A percentile compares a stretch with the other conserved stretches of the same genome.
Conservation (phyloP, 768 basidiomycete genomes). For the Leucosporidium scottii region DNA sequence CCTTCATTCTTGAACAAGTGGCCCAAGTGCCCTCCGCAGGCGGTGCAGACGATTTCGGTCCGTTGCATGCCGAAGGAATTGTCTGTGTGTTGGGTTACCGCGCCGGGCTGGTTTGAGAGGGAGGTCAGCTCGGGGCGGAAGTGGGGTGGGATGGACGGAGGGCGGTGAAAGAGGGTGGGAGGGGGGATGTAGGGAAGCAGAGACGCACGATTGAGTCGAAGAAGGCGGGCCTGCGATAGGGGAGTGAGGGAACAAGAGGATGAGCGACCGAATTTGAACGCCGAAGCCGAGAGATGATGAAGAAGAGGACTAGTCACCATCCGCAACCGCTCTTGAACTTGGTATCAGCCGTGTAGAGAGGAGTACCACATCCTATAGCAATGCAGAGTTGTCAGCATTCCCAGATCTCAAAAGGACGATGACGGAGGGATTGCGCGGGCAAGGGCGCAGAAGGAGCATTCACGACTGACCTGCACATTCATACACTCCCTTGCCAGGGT, state of each 20-base stretch:
- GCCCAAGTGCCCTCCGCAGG: slow-evolving; percentile 35
- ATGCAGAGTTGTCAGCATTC: slow-evolving; percentile 32
- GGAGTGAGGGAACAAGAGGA: not conserved
- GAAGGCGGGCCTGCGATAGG: slow-evolving; percentile 33
- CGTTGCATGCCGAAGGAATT: slow-evolving; percentile 33
- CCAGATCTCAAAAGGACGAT: not conserved
- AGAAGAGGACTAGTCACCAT: slow-evolving; percentile 15
- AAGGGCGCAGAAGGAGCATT: not conserved
- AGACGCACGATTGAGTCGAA: slow-evolving; percentile 30
- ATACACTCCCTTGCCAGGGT: slow-evolving; percentile 24
- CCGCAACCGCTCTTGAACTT: slow-evolving; percentile 38
- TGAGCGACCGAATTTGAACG: not conserved
- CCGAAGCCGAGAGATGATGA: not conserved
- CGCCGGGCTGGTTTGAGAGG: slow-evolving; percentile 18
- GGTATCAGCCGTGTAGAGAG: slow-evolving; percentile 36
- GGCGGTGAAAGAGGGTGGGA: no score
- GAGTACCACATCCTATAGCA: slow-evolving; percentile 27
- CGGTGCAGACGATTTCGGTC: slow-evolving; percentile 33
- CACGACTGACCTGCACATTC: not conserved
- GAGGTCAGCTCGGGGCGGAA: no score
- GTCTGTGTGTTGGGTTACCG: slow-evolving; percentile 26
- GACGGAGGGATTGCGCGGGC: not conserved
- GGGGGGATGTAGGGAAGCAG: no score
- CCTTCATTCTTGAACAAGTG: slow-evolving; percentile 25
- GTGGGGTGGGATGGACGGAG: no score